Percentiles rank a stretch among this genome's conserved stretches.
Conservation (phyloP, 495 filamentous ascomycete species). For the Podospora comata region DNA sequence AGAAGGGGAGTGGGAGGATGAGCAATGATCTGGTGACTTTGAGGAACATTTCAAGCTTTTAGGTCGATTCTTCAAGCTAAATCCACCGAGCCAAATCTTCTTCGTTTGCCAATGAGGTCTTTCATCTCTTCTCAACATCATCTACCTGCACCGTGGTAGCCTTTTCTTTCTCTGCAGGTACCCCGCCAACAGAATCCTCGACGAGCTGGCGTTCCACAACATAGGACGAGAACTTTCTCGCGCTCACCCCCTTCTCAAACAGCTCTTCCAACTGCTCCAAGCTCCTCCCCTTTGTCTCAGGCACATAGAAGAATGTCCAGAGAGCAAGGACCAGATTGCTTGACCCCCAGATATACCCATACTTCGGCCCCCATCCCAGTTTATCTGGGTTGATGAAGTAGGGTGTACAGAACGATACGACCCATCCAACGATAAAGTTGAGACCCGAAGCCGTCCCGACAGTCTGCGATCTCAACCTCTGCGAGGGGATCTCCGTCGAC, state of each 20-base stretch:
- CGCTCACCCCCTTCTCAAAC: constrained; percentile 39
- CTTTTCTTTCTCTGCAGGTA: background rate
- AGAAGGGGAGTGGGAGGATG: background rate
- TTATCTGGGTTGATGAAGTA: constrained; percentile 52
- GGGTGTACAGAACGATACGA: constrained; percentile 43
- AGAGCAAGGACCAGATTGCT: constrained; percentile 44
- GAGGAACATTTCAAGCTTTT: background rate
- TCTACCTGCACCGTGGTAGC: constrained; percentile 6
- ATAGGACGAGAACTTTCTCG: constrained; percentile 36
- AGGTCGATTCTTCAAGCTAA: background rate
- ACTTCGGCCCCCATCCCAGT: constrained; percentile 49
- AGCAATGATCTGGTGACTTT: background rate
- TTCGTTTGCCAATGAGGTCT: background rate
- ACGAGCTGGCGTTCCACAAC: constrained; percentile 27
- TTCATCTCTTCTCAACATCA: constrained; percentile 13
- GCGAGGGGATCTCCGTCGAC: constrained; percentile 45
- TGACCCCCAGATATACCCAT: constrained; percentile 53
- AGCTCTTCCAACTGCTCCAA: constrained; percentile 57
- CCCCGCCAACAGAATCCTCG: constrained; percentile 11
- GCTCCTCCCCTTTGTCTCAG: constrained; percentile 53
- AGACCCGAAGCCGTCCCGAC: constrained; percentile 49
- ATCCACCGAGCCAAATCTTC: background rate
- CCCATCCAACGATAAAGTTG: constrained; percentile 46
- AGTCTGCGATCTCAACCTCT: constrained; percentile 49
- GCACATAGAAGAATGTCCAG: constrained; percentile 48